Evolutionary conservation across 768 basidiomycete genomes (phyloP).

Genomic region (Auriculariales sp.): DNA sequence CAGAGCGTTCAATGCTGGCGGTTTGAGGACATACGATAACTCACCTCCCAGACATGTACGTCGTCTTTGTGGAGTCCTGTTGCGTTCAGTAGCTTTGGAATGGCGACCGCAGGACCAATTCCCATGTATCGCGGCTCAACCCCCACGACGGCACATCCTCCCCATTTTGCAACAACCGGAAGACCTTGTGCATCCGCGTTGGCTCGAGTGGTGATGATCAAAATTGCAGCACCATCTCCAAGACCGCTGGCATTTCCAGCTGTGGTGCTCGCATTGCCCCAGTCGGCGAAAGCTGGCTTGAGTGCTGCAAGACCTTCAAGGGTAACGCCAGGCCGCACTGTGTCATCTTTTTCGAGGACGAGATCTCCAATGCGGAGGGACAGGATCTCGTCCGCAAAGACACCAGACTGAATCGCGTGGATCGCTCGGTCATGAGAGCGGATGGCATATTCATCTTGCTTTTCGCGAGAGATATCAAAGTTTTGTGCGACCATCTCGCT

Average conservation of each 20-base stretch:
- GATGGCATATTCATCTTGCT: slow-evolving; percentile 82
- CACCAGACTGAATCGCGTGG: slow-evolving; percentile 51
- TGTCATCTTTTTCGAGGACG: slow-evolving; percentile 64
- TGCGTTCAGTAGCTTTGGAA: slow-evolving; percentile 51
- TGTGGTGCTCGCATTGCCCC: slow-evolving; percentile 57
- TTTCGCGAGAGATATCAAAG: slow-evolving; percentile 56
- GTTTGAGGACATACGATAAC: slow-evolving; percentile 1
- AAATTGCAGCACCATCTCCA: slow-evolving; percentile 84
- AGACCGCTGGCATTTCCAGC: slow-evolving; percentile 81
- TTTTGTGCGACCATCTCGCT: slow-evolving; percentile 74
- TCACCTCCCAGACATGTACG: slow-evolving; percentile 62
- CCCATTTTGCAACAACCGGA: slow-evolving; percentile 72
- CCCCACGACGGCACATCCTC: slow-evolving; percentile 60
- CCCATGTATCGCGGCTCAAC: slow-evolving; percentile 73
- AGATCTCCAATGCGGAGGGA: slow-evolving; percentile 52
- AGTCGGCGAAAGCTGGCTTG: slow-evolving; percentile 78
- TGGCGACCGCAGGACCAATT: slow-evolving; percentile 54
- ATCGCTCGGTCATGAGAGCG: slow-evolving; percentile 71
- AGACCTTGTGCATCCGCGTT: slow-evolving; percentile 64
- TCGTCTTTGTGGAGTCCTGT: slow-evolving; percentile 55
- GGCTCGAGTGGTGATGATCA: slow-evolving; percentile 67
- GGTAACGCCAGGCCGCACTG: slow-evolving; percentile 75
- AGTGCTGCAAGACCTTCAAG: slow-evolving; percentile 58
- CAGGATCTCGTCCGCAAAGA: slow-evolving; percentile 80
- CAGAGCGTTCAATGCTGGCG: slow-evolving; percentile 1